A percentile compares a stretch with the other conserved stretches of the same genome.
Conservation (phyloP, 768 basidiomycete genomes). For the Calocera viscosa region DNA sequence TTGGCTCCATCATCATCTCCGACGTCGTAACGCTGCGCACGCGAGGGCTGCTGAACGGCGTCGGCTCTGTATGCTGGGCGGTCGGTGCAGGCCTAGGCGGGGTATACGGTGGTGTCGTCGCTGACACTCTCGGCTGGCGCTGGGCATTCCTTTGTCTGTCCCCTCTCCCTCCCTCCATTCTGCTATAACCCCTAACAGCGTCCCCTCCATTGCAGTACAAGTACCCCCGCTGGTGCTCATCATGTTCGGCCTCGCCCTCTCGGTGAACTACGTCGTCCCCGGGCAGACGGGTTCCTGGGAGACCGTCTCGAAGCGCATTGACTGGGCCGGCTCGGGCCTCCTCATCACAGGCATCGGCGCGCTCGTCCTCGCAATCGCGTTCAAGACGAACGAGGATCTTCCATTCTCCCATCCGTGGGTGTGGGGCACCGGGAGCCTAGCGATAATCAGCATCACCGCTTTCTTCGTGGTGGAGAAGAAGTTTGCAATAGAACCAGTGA, state of each 20-base stretch:
- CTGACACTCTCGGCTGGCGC: background rate
- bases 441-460: background rate
- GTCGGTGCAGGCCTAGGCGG: background rate
- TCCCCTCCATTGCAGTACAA: background rate
- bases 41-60: background rate
- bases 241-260: background rate
- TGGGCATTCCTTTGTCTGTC: conserved; percentile 2
- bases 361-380: background rate
- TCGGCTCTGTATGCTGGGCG: conserved; percentile 4
- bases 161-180: background rate
- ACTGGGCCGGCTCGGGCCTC: background rate
- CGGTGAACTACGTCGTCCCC: conserved; percentile 2
- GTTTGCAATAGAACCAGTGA: background rate
- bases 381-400: conserved; percentile 7
- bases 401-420: background rate
- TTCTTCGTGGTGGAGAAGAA: background rate
- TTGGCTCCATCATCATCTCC: conserved; percentile 2
- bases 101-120: background rate
- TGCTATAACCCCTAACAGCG: background rate
- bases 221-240: conserved; percentile 1
- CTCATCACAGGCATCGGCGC: conserved; percentile 2
- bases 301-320: background rate
- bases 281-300: background rate
- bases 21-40: background rate
- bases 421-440: background rate